A percentile compares a stretch with the other conserved stretches of the same genome.
Evolutionary conservation across 1,284 basidiomycete species (phyloP).

Genomic region (Mycosarcoma maydis): DNA sequence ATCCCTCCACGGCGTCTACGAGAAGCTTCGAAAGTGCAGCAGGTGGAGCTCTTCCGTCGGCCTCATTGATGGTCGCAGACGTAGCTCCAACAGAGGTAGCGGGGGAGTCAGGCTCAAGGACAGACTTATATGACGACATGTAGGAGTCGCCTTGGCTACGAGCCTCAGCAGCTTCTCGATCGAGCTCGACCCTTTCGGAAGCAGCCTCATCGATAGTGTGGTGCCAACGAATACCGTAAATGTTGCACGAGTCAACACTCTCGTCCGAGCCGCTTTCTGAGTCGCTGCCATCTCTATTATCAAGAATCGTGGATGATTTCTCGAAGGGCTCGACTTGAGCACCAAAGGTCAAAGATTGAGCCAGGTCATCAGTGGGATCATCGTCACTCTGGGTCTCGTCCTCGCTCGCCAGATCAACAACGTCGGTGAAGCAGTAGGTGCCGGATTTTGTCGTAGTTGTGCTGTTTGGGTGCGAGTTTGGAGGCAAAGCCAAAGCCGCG

Average conservation of each 20-base stretch:
- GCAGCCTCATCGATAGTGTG: constrained; percentile 6
- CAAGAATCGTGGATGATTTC: background rate
- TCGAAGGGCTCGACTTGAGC: too few species aligned
- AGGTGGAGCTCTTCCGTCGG: background rate
- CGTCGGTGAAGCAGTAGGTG: background rate
- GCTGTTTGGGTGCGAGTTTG: too few species aligned
- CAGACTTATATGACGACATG: constrained; percentile 2
- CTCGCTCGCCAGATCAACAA: background rate
- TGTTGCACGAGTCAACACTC: constrained; percentile 1
- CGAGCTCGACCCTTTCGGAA: constrained; percentile 1
- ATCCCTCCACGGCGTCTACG: background rate
- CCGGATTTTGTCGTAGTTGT: too few species aligned
- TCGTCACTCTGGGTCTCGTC: too few species aligned
- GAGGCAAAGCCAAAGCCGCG: too few species aligned
- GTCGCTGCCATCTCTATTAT: background rate
- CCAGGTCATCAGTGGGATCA: too few species aligned
- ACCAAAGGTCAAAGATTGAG: too few species aligned
- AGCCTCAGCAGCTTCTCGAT: constrained; percentile 6
- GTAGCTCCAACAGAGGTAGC: constrained; percentile 4
- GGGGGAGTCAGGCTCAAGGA: background rate
- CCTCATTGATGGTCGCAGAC: too few species aligned
- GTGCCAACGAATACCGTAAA: constrained; percentile 1
- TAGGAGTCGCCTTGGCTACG: constrained; percentile 4
- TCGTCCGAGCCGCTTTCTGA: constrained; percentile 1
- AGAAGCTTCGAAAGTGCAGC: background rate